Evolutionary conservation across 2,329 filamentous ascomycete species (phyloP).

Genomic region (Rhynchosporium agropyri): DNA sequence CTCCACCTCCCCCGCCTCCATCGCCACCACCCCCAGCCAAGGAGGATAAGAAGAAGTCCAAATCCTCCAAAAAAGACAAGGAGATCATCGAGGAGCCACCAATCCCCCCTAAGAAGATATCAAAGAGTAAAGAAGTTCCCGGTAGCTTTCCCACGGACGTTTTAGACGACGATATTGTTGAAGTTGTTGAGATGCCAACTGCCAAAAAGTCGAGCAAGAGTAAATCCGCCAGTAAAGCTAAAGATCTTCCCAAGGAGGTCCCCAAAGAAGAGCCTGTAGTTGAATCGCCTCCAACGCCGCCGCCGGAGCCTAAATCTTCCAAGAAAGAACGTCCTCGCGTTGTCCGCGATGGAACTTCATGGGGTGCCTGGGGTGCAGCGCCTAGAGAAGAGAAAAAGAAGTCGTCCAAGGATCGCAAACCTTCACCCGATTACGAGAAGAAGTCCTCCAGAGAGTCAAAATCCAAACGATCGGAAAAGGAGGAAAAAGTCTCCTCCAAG

Average conservation of each 20-base stretch:
- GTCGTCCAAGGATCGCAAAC: conserved; percentile 40
- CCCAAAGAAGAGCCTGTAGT: conserved; percentile 20
- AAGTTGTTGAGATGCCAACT: conserved; percentile 29
- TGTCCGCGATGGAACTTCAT: conserved; percentile 68
- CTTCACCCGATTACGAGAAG: conserved; percentile 35
- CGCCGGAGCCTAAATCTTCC: conserved; percentile 52
- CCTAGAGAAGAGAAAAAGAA: conserved; percentile 46
- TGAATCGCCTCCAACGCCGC: conserved; percentile 41
- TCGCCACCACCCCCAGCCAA: conserved; percentile 47
- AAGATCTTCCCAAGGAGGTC: conserved; percentile 31
- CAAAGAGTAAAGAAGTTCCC: conserved; percentile 50
- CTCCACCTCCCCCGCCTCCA: conserved; percentile 40
- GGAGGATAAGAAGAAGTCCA: conserved; percentile 49
- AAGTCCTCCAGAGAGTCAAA: conserved; percentile 55
- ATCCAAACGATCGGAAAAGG: conserved; percentile 61
- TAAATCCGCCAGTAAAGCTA: conserved; percentile 45
- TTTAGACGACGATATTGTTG: conserved; percentile 27
- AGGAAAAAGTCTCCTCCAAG: conserved; percentile 65
- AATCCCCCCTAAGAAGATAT: conserved; percentile 43
- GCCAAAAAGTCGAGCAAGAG: conserved; percentile 48
- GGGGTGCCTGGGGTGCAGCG: conserved; percentile 73
- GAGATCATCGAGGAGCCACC: conserved; percentile 38
- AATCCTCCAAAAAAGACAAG: conserved; percentile 46
- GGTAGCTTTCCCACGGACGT: conserved; percentile 56
- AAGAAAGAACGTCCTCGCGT: conserved; percentile 80